A percentile compares a stretch with the other conserved stretches of the same genome.
Evolutionary conservation across 768 basidiomycete species (phyloP).

Genomic region (Epithele typhae): DNA sequence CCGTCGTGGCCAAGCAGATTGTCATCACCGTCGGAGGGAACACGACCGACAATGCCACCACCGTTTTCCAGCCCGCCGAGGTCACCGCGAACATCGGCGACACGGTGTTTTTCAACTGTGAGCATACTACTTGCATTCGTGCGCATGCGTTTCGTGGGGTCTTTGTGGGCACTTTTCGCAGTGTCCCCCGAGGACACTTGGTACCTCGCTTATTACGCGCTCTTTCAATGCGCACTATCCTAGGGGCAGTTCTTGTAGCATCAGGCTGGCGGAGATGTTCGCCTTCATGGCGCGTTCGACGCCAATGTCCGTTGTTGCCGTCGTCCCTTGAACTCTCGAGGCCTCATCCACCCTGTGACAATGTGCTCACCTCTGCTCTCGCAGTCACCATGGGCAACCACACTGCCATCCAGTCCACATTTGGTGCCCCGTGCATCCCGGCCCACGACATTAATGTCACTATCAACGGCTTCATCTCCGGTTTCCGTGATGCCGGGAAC

Average conservation of each 20-base stretch:
- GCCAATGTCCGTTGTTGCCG: too few relatives aligned
- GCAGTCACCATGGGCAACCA: constrained; percentile 51
- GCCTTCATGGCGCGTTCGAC: too few relatives aligned
- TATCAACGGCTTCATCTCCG: constrained; percentile 57
- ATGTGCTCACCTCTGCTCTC: too few relatives aligned
- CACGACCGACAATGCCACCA: constrained; percentile 37
- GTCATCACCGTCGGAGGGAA: constrained; percentile 41
- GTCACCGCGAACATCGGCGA: constrained; percentile 45
- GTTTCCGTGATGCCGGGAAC: constrained; percentile 45
- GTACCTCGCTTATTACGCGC: too few relatives aligned
- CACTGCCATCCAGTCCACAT: constrained; percentile 54
- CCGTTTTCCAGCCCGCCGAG: constrained; percentile 42
- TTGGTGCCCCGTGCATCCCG: constrained; percentile 50
- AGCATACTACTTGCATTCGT: too few relatives aligned
- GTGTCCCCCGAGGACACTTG: too few relatives aligned
- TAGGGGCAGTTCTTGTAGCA: too few relatives aligned
- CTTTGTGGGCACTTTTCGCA: too few relatives aligned
- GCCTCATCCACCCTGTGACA: not conserved
- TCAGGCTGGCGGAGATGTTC: too few relatives aligned
- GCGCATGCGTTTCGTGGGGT: too few relatives aligned
- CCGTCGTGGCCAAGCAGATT: constrained; percentile 29
- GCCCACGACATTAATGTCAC: constrained; percentile 42
- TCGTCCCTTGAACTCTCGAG: too few relatives aligned
- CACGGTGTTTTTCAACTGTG: constrained; percentile 54
- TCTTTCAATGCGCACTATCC: too few relatives aligned